Conservation (phyloP, 768 basidiomycete genomes). For the Panus rudis region DNA sequence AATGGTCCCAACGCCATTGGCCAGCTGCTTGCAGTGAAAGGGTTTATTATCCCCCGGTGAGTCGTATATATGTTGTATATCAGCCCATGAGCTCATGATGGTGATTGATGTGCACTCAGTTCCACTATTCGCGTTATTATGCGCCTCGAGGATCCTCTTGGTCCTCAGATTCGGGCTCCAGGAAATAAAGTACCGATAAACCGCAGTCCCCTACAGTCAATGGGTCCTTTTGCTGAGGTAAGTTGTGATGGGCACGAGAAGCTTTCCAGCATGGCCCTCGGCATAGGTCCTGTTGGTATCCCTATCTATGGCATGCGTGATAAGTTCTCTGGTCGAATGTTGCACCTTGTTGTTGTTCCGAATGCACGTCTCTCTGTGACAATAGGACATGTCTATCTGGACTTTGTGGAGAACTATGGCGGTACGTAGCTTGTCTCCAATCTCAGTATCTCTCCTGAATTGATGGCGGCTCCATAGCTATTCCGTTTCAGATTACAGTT, state of each 20-base stretch:
- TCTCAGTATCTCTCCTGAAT: neutral
- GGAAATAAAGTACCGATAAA: neutral
- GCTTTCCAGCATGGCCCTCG: conserved; percentile 18
- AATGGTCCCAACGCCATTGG: neutral
- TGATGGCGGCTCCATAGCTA: conserved; percentile 10
- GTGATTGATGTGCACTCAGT: too few species aligned
- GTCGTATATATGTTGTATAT: too few species aligned
- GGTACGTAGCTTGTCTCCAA: neutral
- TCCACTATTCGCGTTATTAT: neutral
- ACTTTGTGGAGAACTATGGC: conserved; percentile 13
- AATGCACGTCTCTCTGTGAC: conserved; percentile 17
- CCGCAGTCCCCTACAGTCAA: neutral
- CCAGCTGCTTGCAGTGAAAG: neutral
- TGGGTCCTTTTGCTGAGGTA: conserved; percentile 20
- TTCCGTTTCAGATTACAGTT: conserved; percentile 22
- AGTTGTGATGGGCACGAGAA: conserved; percentile 26
- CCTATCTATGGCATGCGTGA: conserved; percentile 26
- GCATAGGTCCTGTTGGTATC: conserved; percentile 24
- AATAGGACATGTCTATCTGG: conserved; percentile 28
- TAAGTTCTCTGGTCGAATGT: conserved; percentile 20
- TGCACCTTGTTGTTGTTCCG: conserved; percentile 19
- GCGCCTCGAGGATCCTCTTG: neutral
- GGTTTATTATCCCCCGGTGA: neutral
- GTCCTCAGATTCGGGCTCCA: neutral
- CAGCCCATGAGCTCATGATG: too few species aligned